Conservation (phyloP, 129 eudicot species). For the Oenanthe sinensis region DNA sequence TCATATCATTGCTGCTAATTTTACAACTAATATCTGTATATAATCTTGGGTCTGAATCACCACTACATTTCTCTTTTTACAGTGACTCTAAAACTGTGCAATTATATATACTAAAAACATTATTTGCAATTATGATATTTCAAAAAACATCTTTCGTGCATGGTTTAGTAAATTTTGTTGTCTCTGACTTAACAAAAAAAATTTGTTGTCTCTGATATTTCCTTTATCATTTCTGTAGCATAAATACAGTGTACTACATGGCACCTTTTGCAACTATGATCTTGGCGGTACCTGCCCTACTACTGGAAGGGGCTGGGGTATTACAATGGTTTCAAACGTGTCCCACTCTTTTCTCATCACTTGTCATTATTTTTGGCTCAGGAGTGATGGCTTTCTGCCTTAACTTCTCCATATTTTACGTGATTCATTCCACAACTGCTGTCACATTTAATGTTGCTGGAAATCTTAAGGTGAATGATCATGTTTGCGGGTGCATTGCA, state of each 20-base stretch:
- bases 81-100: background rate
- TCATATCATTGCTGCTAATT: background rate
- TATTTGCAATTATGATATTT: background rate
- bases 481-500: background rate
- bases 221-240: constrained; percentile 31
- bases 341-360: constrained; percentile 44
- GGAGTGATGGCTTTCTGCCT: constrained; percentile 89
- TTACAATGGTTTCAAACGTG: constrained; percentile 50
- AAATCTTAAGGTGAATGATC: constrained; percentile 67
- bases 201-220: background rate
- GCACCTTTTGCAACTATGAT: constrained; percentile 98
- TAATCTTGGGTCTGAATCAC: background rate
- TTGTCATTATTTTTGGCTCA: constrained; percentile 69
- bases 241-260: constrained; percentile 97
- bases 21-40: background rate
- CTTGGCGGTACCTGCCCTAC: constrained; percentile 68
- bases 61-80: background rate
- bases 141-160: background rate
- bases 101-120: background rate
- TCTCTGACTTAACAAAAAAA: no score
- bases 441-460: constrained; percentile 98
- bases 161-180: background rate
- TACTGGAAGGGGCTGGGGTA: constrained; percentile 88
- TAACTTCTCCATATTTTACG: constrained; percentile 89
- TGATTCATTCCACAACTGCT: constrained; percentile 92